Evolutionary conservation across 352 stramenopile genomes (phyloP), one percentile per base, ranked within the genome.

Genomic region (Lagenidium giganteum): DNA sequence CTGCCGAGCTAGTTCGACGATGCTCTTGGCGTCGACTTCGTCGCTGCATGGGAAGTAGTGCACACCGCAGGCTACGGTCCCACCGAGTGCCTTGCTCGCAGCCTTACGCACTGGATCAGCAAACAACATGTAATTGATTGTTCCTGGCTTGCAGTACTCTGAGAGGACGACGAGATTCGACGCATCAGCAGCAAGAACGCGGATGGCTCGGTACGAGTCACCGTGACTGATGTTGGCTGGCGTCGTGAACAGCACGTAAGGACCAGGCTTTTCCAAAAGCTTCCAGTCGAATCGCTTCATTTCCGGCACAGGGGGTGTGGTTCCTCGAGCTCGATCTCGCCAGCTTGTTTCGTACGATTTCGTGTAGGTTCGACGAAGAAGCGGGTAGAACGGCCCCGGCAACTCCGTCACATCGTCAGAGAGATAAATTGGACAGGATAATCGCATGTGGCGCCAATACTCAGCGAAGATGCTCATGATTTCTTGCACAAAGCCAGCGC

Each of bases 141-240:
- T 88, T 3, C 80, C 83, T 11, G 68, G 73, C 12, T 74, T 90
- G 44, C 80, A 91, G 40, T 83, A 67, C 43, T 94, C 83, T 7
- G 83, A 94, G 7, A 94, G 61, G 4, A 94, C 80, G 13, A 94
- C 72, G 2, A 94, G 62, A 37, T 94, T 94, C 54, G 84, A 85
- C 1, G 78, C 67, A 27, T 94, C 77, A 11, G 46, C 73, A 3
- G 78, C 78, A 24, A 71, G 45, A 0, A 64, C 63, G 22, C 83
- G 84, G 24, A 92, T 65, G 2, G 78, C 80, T 36, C 70, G 64
- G 16, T 69, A 53, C 12, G 83, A 89, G 37, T 93, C 76, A 3
- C 79, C 78, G 8, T 86, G 65, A 13, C 68, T 67, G 21, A 92
- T 87, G 32, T 76, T 85, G 5, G 83, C 83, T 8, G 80, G 80